Conservation (phyloP, 2,329 filamentous ascomycete genomes). For the Stachybotrys chlorohalonatus region DNA sequence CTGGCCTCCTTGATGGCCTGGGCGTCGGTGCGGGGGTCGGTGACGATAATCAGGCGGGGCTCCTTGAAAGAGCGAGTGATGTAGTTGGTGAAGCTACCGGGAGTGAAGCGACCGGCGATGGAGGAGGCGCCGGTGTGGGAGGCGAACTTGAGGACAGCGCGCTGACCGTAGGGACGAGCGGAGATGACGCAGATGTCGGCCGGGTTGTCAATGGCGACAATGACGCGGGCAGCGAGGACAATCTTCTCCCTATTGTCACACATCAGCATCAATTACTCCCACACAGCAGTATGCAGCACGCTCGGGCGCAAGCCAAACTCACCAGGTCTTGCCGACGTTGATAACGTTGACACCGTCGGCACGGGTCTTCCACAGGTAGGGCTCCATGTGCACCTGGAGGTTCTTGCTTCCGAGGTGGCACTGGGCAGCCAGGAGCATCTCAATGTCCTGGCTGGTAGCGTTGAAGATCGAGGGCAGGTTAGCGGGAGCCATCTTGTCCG, state of each 20-base stretch:
- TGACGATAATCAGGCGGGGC: slow-evolving; percentile 98
- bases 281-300: not conserved
- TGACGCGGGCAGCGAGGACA: slow-evolving; percentile 96
- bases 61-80: slow-evolving; percentile 99
- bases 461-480: slow-evolving; percentile 95
- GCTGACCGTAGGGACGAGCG: slow-evolving; percentile 98
- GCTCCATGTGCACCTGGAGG: slow-evolving; percentile 98
- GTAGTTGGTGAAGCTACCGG: slow-evolving; percentile 99
- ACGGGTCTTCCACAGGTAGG: slow-evolving; percentile 99
- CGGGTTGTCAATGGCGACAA: slow-evolving; percentile 98
- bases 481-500: slow-evolving; percentile 82
- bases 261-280: not conserved
- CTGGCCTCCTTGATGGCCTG: slow-evolving; percentile 99
- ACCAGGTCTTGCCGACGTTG: slow-evolving; percentile 99
- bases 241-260: slow-evolving; percentile 85
- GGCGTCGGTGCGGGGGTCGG: slow-evolving; percentile 97
- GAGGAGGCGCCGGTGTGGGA: slow-evolving; percentile 95
- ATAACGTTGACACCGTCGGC: slow-evolving; percentile 97
- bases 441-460: slow-evolving; percentile 95
- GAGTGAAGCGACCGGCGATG: slow-evolving; percentile 99
- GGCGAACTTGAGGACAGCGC: slow-evolving; percentile 99
- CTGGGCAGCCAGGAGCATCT: slow-evolving; percentile 97
- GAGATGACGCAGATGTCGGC: slow-evolving; percentile 99
- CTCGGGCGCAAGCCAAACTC: slow-evolving; percentile 27
- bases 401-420: slow-evolving; percentile 98